Evolutionary conservation across 2,329 filamentous ascomycete genomes (phyloP), one percentile per base, ranked within the genome.

Genomic region (Teratosphaeria viscida): DNA sequence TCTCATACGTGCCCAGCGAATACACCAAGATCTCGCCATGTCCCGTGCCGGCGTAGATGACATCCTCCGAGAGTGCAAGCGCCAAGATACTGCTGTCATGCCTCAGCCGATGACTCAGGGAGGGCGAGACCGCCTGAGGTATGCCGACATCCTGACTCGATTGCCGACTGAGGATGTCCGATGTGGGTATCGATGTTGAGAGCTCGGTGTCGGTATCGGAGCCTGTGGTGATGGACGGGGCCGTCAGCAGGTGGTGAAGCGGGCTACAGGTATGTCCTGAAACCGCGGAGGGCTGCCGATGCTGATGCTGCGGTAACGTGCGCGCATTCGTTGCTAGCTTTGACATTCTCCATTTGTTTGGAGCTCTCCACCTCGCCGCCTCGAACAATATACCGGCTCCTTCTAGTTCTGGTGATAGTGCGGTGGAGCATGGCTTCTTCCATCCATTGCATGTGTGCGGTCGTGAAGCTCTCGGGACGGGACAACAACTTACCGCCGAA

Each of bases 11-110:
- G 65, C 87, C 86, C 53, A 99, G 82, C 3, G 88, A 91, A 88
- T 91, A 99, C 53, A 92, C 81, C 54, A 95, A 81, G 62, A 99
- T 95, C 76, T 96, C 90, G 62, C 94, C 94, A 63, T 90, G 89
- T 72, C 96, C 91, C 1, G 94, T 92, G 49, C 94, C 94, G 19
- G 92, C 92, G 73, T 90, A 99, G 58, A 99, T 88, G 70, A 86
- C 87, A 55, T 88, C 81, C 57, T 89, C 81, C 60, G 90, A 91
- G 27, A 96, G 84, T 3, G 86, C 89, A 59, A 99, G 82, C 8
- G 90, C 85, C 56, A 99, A 84, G 55, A 95, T 88, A 2, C 88
- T 90, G 73, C 85, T 89, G 69, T 85, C 82, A 71, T 92, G 88
- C 70, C 85, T 82, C 63, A 95, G 82, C 65, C 85, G 85, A 72